Conservation (phyloP, 306 rosid genomes). For the Vigna trinervia region DNA sequence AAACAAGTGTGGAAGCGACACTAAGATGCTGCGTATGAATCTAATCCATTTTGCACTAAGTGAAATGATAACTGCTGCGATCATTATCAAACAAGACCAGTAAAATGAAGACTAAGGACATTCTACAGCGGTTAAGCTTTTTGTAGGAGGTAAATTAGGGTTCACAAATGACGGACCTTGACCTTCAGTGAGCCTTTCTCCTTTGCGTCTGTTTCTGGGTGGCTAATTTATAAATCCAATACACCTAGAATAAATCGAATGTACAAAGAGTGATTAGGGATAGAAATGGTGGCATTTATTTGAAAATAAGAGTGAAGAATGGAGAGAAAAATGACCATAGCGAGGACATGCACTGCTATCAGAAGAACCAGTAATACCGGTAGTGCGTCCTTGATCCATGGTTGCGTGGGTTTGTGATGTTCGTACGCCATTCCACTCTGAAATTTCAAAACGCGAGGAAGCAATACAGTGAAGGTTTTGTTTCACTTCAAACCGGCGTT, state of each 20-base stretch:
- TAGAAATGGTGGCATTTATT: neutral
- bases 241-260: slow-evolving; percentile 54
- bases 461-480: neutral
- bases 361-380: slow-evolving; percentile 68
- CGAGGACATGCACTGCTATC: slow-evolving; percentile 79
- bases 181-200: slow-evolving; percentile 67
- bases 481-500: neutral
- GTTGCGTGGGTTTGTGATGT: slow-evolving; percentile 50
- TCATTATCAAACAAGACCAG: neutral
- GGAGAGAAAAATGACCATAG: slow-evolving; percentile 55
- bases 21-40: neutral
- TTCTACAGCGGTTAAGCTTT: neutral
- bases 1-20: slow-evolving; percentile 9
- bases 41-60: slow-evolving; percentile 24
- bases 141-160: slow-evolving; percentile 48
- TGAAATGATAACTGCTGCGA: neutral
- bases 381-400: slow-evolving; percentile 64
- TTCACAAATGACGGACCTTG: slow-evolving; percentile 50
- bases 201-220: slow-evolving; percentile 47
- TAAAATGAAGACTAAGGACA: slow-evolving; percentile 1
- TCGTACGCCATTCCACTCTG: slow-evolving; percentile 59
- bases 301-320: neutral
- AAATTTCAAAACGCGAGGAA: neutral
- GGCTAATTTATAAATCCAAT: slow-evolving; percentile 64
- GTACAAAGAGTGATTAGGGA: neutral